Base-by-base conservation (phyloP, 108 stramenopile species). In the Fistulifera solaris region DNA sequence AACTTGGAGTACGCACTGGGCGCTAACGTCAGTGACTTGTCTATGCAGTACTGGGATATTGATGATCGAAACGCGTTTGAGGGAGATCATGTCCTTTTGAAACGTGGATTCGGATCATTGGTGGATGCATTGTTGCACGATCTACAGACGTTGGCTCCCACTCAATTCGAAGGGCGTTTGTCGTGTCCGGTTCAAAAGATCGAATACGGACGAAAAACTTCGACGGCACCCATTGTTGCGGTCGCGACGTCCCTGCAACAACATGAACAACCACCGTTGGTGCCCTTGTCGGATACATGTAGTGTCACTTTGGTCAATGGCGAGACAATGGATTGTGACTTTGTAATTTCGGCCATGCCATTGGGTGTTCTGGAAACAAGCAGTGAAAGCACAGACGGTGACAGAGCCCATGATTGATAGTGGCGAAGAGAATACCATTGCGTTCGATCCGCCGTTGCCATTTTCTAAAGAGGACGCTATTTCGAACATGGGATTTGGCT, bases 21-120 rank as follows among this genome's bases (percentile, higher is more conserved):
- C 8, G 69, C 80, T 1, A 76, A 81, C 43, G 38, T 81, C 6
- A 38, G 40, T 19, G 75, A 74, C 56, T 45, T 81, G n/a, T 76
- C 74, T 0, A 76, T 75, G 76, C 77, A 66, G 51, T 78, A 68
- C 59, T 90, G 89, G 89, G 85, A 90, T 53, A 67, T 66, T 47
- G 89, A 86, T 64, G 85, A 90, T 21, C 69, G 67, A 25, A 78
- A 84, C 59, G 84, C 82, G 4, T 86, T 86, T 49, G 89, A 90
- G 43, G 89, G 89, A 16, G 84, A 85, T 26, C 89, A 90, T 62
- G 80, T 83, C 3, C 43, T 83, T 19, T 62, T 90, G 17, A 68
- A 67, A 52, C 66, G 80, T 59, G 89, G 87, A 35, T 89, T 71
- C 46, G 71, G 72, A 0, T 39, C 41, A 25, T 66, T 77, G 6